Conservation (phyloP, 352 stramenopile species). For the Pythium oligandrum region DNA sequence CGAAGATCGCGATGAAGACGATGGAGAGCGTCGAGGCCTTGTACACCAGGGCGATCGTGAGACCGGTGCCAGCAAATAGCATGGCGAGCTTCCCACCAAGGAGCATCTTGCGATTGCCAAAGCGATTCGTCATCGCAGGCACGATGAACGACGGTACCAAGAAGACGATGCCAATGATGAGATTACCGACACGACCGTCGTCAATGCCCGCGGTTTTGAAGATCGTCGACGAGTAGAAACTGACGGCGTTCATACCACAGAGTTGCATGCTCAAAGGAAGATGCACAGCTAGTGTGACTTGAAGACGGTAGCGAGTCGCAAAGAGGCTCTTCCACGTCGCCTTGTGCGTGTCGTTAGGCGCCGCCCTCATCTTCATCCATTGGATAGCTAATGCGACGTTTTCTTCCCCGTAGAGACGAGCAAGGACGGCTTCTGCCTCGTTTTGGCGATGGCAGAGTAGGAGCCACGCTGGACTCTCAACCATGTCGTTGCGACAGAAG, state of each 20-base stretch:
- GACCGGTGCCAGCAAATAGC: too few species aligned
- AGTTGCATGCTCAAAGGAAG: constrained; percentile 30
- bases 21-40: too few species aligned
- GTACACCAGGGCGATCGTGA: too few species aligned
- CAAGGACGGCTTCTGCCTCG: constrained; percentile 22
- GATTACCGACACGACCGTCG: constrained; percentile 29
- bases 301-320: constrained; percentile 22
- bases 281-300: constrained; percentile 29
- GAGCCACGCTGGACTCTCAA: constrained; percentile 33
- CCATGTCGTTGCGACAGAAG: constrained; percentile 15
- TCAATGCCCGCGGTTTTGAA: constrained; percentile 31
- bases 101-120: too few species aligned
- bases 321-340: constrained; percentile 19
- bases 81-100: too few species aligned
- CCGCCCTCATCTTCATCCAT: too few species aligned
- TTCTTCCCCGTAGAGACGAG: constrained; percentile 22
- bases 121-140: too few species aligned
- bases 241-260: constrained; percentile 28
- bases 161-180: constrained; percentile 15
- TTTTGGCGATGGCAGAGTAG: constrained; percentile 19
- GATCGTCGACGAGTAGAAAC: constrained; percentile 42
- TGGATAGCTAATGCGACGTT: too few species aligned
- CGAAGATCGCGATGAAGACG: too few species aligned
- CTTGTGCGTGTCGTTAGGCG: too few species aligned
- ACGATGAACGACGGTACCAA: too few species aligned